Conservation (phyloP, 768 basidiomycete genomes). For the Auricularia auricula-judae region DNA sequence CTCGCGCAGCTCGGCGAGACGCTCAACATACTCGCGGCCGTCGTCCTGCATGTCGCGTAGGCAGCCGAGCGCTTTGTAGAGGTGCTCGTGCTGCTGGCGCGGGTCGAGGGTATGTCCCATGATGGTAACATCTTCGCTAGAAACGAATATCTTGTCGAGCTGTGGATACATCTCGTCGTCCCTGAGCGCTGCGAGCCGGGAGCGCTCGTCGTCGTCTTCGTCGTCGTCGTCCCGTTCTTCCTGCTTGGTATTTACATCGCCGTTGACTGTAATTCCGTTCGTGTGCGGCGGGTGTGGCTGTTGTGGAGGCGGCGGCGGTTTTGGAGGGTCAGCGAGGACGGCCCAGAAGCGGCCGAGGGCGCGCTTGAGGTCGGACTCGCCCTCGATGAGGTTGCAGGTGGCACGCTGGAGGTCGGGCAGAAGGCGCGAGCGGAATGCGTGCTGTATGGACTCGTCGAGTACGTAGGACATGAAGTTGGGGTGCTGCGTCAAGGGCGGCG, state of each 20-base stretch:
- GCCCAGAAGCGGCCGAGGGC: conserved; percentile 77
- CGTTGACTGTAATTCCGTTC: conserved; percentile 33
- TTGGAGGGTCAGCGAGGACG: conserved; percentile 47
- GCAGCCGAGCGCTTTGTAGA: conserved; percentile 65
- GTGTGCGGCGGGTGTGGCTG: not conserved
- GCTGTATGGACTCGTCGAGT: conserved; percentile 73
- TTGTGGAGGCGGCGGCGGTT: not conserved
- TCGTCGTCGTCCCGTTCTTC: conserved; percentile 54
- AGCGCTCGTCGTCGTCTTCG: conserved; percentile 23
- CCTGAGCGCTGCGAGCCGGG: conserved; percentile 27
- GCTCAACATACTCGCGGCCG: conserved; percentile 75
- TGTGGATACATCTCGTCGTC: conserved; percentile 60
- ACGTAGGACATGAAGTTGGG: conserved; percentile 75
- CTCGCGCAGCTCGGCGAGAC: conserved; percentile 75
- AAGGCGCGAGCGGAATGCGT: conserved; percentile 69
- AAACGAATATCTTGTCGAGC: conserved; percentile 51
- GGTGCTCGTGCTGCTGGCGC: conserved; percentile 52
- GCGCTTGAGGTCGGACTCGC: conserved; percentile 59
- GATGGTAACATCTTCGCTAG: conserved; percentile 37
- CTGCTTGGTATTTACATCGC: conserved; percentile 50
- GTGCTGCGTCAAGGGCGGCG: conserved; percentile 54
- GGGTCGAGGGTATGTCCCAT: conserved; percentile 47
- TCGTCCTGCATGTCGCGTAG: conserved; percentile 79
- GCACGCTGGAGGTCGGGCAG: conserved; percentile 73
- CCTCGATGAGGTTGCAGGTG: conserved; percentile 76